Evolutionary conservation across 2,329 filamentous ascomycete species (phyloP).

Genomic region (Plenodomus tracheiphilus): DNA sequence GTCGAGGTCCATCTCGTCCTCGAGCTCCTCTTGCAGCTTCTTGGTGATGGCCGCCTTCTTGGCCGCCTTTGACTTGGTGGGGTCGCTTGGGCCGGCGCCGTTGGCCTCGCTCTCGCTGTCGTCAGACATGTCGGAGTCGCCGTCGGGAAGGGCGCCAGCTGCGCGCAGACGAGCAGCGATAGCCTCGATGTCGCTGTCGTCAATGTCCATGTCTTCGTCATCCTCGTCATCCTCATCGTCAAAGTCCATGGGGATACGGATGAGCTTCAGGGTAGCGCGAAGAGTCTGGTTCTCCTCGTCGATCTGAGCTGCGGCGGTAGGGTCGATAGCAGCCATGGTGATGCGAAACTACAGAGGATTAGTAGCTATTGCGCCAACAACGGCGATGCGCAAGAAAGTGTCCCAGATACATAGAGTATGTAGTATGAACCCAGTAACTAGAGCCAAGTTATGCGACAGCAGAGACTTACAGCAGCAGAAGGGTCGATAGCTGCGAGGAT

Average conservation of each 20-base stretch:
- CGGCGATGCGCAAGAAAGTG: conserved; percentile 7
- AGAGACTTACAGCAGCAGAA: conserved; percentile 74
- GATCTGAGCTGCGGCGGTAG: conserved; percentile 65
- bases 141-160: conserved; percentile 39
- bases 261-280: conserved; percentile 87
- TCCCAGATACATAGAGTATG: neutral
- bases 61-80: conserved; percentile 84
- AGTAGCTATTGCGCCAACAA: conserved; percentile 11
- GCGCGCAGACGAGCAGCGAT: conserved; percentile 42
- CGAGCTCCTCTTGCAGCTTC: conserved; percentile 72
- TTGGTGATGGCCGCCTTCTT: conserved; percentile 75
- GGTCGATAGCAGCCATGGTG: conserved; percentile 98
- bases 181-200: conserved; percentile 50
- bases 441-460: neutral
- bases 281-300: conserved; percentile 54
- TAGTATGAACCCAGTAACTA: neutral
- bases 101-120: conserved; percentile 75
- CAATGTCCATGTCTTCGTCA: conserved; percentile 52
- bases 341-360: conserved; percentile 75
- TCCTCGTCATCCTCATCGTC: conserved; percentile 62
- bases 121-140: conserved; percentile 43
- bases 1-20: conserved; percentile 75
- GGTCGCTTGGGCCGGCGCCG: conserved; percentile 82
- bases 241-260: conserved; percentile 70
- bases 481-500: conserved; percentile 75